phyloP scores from a whole-genome alignment of 106 monocot species.

The Allium fistulosum region DNA sequence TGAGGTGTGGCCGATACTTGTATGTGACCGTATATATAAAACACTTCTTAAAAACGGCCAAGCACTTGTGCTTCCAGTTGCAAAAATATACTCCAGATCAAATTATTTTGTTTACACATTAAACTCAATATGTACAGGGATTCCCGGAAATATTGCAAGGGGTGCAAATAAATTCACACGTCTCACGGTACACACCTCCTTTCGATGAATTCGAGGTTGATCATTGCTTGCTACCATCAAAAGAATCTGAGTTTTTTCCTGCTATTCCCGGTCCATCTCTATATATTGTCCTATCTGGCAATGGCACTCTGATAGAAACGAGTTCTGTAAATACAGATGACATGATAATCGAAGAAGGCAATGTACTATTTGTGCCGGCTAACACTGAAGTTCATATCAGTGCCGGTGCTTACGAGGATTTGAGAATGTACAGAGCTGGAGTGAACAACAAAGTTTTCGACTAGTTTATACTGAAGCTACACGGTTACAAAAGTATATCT shows the following conservation, averaged over 20 bases:
- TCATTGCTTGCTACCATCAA: constrained; percentile 28
- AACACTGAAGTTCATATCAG: constrained; percentile 30
- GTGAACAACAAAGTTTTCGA: constrained; percentile 50
- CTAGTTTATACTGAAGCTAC: not conserved
- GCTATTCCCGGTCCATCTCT: constrained; percentile 61
- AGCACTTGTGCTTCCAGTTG: too few species aligned
- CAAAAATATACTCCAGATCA: too few species aligned
- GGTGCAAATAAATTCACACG: constrained; percentile 24
- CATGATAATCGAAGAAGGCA: constrained; percentile 25
- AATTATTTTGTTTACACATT: too few species aligned
- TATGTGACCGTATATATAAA: too few species aligned
- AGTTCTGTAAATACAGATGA: constrained; percentile 11
- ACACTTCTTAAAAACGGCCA: too few species aligned
- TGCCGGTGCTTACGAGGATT: constrained; percentile 9
- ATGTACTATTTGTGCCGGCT: constrained; percentile 72
- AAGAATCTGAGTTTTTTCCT: constrained; percentile 30
- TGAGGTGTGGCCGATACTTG: too few species aligned
- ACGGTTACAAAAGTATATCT: too few species aligned
- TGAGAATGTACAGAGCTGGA: constrained; percentile 74
- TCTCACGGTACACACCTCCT: constrained; percentile 73
- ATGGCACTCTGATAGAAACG: constrained; percentile 26
- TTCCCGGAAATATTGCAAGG: constrained; percentile 79
- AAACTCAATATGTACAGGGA: constrained; percentile 33
- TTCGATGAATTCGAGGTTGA: constrained; percentile 98
- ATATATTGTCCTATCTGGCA: constrained; percentile 50